phyloP scores from a whole-genome alignment of 495 filamentous ascomycete genomes.

The Podospora fimiseda region DNA sequence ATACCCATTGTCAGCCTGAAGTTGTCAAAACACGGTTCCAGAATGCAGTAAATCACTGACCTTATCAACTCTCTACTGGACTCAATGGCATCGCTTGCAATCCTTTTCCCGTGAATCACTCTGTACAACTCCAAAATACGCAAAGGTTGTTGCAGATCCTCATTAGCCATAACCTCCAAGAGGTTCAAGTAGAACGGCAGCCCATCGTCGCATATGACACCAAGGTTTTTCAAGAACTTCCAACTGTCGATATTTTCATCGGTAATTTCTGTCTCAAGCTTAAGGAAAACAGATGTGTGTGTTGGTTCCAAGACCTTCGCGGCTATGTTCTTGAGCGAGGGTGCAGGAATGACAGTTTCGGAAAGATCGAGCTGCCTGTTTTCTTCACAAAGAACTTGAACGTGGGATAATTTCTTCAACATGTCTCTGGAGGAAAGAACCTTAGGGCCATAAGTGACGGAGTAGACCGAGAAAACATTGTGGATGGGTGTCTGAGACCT shows the following conservation, averaged over 20 bases:
- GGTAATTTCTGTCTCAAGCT: neutral
- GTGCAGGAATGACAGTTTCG: constrained; percentile 5
- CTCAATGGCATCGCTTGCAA: neutral
- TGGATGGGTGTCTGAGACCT: constrained; percentile 19
- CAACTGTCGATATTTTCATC: constrained; percentile 6
- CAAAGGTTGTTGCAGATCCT: neutral
- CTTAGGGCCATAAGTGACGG: neutral
- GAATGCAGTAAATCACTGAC: neutral
- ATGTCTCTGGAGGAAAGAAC: neutral
- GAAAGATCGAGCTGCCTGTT: neutral
- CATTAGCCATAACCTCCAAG: neutral
- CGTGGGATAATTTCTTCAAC: neutral
- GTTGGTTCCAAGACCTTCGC: constrained; percentile 9
- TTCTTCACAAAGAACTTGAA: constrained; percentile 17
- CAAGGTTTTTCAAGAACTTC: constrained; percentile 1
- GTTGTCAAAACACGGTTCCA: neutral
- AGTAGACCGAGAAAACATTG: constrained; percentile 20
- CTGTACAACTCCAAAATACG: constrained; percentile 18
- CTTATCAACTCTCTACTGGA: too few species aligned
- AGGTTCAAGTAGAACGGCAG: neutral
- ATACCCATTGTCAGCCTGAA: too few species aligned
- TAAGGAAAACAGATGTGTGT: constrained; percentile 10
- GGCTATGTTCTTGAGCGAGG: constrained; percentile 13
- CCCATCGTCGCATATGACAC: neutral
- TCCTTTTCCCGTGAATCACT: constrained; percentile 9